These are phyloP conservation scores for Sphagnum magellanicum DNA, from an alignment of 228 moss, liverwort and hornwort species.

Conservation along the genomic window DNA sequence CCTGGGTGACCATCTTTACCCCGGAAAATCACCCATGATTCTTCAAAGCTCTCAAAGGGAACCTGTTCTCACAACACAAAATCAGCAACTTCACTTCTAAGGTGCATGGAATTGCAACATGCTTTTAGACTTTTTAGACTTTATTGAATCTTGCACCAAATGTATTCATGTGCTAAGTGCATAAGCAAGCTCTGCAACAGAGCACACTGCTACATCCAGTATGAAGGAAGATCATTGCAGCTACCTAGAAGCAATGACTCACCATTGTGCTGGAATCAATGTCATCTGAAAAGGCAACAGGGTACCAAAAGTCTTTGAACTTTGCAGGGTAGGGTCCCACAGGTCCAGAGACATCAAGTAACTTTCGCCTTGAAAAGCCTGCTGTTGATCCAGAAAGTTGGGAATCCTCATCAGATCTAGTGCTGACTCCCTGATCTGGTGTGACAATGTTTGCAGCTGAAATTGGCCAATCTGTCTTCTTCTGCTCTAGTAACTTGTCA, in stretches of 20 bases:
- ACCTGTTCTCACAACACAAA: constrained; percentile 23
- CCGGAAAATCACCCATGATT: constrained; percentile 92
- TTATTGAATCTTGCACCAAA: too few species aligned
- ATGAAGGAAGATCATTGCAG: too few species aligned
- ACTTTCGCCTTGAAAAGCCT: constrained; percentile 25
- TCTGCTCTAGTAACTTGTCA: constrained; percentile 43
- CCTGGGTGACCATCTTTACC: constrained; percentile 87
- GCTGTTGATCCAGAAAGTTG: constrained; percentile 3
- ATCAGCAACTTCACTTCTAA: too few species aligned
- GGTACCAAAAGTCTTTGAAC: constrained; percentile 95
- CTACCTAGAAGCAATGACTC: background rate
- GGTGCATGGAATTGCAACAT: too few species aligned
- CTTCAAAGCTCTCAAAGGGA: constrained; percentile 94
- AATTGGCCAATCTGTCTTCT: constrained; percentile 13
- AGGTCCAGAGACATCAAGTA: constrained; percentile 75
- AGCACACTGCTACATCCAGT: too few species aligned
- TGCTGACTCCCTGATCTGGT: constrained; percentile 19
- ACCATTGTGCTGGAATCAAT: constrained; percentile 70
- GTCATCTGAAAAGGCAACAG: constrained; percentile 77
- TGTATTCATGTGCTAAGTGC: too few species aligned
- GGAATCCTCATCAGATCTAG: constrained; percentile 7
- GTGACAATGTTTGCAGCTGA: constrained; percentile 14
- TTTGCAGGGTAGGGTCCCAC: constrained; percentile 56
- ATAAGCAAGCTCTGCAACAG: too few species aligned
- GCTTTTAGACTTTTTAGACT: too few species aligned